Conservation (phyloP, 2,329 filamentous ascomycete genomes). For the Paracoccidioides brasiliensis region DNA sequence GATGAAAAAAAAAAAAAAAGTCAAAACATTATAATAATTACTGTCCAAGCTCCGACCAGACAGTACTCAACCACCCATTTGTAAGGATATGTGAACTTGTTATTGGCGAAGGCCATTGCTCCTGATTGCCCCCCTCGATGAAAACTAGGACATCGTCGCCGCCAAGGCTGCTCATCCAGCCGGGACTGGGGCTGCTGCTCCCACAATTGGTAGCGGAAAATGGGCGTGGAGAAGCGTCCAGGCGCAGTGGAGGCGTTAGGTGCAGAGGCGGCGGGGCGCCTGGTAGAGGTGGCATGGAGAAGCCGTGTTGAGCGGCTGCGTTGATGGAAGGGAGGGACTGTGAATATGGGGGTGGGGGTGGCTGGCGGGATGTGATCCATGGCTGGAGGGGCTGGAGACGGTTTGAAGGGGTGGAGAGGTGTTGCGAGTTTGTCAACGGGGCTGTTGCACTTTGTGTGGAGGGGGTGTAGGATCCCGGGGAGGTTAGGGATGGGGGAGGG, state of each 20-base stretch:
- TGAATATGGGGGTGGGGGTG: slow-evolving; percentile 9
- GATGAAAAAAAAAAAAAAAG: background rate
- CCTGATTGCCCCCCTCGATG: slow-evolving; percentile 9
- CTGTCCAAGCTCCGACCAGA: slow-evolving; percentile 4
- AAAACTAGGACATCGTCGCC: slow-evolving; percentile 12
- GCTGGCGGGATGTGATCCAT: slow-evolving; percentile 23
- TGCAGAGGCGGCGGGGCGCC: slow-evolving; percentile 2
- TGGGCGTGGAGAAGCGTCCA: background rate
- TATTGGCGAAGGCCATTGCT: slow-evolving; percentile 6
- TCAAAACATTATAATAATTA: background rate
- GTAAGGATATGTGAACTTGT: background rate
- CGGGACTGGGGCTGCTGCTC: background rate
- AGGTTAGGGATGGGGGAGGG: slow-evolving; percentile 20
- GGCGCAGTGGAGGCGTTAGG: background rate
- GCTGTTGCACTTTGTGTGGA: slow-evolving; percentile 11
- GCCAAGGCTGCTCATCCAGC: slow-evolving; percentile 7
- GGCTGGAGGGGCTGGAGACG: slow-evolving; percentile 30
- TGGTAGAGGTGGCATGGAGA: slow-evolving; percentile 14
- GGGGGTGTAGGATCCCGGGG: slow-evolving; percentile 14
- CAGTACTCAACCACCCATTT: slow-evolving; percentile 7
- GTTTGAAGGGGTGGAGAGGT: slow-evolving; percentile 19
- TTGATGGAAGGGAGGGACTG: slow-evolving; percentile 19
- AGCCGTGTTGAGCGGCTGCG: slow-evolving; percentile 26
- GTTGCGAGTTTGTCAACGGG: slow-evolving; percentile 12
- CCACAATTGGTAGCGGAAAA: background rate